Evolutionary conservation across 176 grass and related monocot genomes (phyloP).

Genomic region (maize (Zea mays)): Zm-B73-REFERENCE-NAM-5.0 NC_050100.1:190760501-190761000

Average conservation of each 20-base stretch:
- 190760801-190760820: background rate
- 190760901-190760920: no score
- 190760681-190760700: background rate
- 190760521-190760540: no score
- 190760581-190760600: background rate
- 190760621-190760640: background rate
- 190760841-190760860: no score
- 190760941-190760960: no score
- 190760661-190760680: background rate
- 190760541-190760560: constrained; percentile 3
- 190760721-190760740: background rate
- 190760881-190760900: no score
- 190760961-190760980: no score
- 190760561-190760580: background rate
- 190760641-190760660: background rate
- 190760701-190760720: background rate
- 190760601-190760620: background rate
- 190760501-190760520: background rate
- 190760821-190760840: no score
- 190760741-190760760: background rate
- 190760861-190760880: no score
- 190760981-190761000: no score
- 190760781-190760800: constrained; percentile 19
- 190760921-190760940: no score
- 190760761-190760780: background rate